Conservation (phyloP, 768 basidiomycete species). For the Porpolomopsis calyptriformis region DNA sequence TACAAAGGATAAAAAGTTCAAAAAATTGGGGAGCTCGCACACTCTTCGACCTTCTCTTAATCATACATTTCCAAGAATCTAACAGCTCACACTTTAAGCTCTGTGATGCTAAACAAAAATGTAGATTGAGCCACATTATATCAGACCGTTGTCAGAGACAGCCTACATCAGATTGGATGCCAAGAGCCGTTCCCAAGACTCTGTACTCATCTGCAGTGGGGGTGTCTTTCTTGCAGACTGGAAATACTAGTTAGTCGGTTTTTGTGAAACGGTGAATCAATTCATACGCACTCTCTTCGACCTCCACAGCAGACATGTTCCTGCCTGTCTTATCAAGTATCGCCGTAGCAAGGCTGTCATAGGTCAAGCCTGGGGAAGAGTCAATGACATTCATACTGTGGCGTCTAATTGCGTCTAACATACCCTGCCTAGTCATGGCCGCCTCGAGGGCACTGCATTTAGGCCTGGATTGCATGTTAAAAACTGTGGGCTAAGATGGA, state of each 20-base stretch:
- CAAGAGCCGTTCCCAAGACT: slow-evolving; percentile 33
- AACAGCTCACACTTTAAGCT: no score
- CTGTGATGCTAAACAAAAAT: not conserved
- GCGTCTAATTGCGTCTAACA: not conserved
- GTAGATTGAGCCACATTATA: not conserved
- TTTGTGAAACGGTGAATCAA: not conserved
- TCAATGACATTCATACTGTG: not conserved
- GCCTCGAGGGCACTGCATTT: not conserved
- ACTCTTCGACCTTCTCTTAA: no score
- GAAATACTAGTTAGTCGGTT: not conserved
- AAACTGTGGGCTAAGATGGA: no score
- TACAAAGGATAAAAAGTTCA: no score
- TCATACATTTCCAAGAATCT: no score
- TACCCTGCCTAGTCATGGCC: not conserved
- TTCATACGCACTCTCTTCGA: not conserved
- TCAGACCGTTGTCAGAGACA: not conserved
- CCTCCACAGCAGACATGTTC: not conserved
- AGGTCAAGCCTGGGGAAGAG: not conserved
- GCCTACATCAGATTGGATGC: slow-evolving; percentile 26
- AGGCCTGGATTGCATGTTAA: not conserved
- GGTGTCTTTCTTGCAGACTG: not conserved
- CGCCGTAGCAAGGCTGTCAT: not conserved
- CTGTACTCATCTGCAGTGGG: slow-evolving; percentile 42
- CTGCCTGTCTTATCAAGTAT: not conserved
- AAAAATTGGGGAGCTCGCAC: no score